These are phyloP conservation scores for Gastrolobium villosum DNA, from an alignment of 306 rosid species.

Conservation along the genomic window DNA sequence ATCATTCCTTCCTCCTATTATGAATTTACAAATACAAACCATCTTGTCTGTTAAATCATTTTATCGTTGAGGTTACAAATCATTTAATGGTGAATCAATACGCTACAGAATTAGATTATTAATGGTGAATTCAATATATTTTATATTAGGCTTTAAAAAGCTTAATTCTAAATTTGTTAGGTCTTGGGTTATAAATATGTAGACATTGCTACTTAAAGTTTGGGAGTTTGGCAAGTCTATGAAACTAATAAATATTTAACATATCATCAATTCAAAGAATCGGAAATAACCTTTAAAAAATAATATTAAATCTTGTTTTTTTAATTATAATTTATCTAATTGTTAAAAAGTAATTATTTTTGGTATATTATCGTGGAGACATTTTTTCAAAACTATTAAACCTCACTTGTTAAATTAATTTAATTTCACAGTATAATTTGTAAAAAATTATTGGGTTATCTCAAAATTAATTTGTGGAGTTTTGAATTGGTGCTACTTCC, in stretches of 20 bases:
- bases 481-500: too few relatives aligned
- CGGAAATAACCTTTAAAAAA: too few relatives aligned
- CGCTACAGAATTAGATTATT: background rate
- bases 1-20: constrained; percentile 15
- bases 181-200: background rate
- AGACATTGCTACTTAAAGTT: too few relatives aligned
- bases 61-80: constrained; percentile 24
- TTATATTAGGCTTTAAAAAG: too few relatives aligned
- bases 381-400: background rate
- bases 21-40: background rate
- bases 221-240: too few relatives aligned
- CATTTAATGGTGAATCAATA: background rate
- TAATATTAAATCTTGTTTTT: too few relatives aligned
- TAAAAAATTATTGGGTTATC: too few relatives aligned
- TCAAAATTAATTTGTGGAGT: too few relatives aligned
- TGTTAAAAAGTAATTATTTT: background rate
- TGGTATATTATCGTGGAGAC: background rate
- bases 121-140: background rate
- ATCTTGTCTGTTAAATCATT: constrained; percentile 9
- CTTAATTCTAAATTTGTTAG: background rate
- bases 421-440: too few relatives aligned
- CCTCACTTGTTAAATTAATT: background rate
- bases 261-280: too few relatives aligned
- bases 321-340: background rate
- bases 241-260: too few relatives aligned